Evolutionary conservation across 768 basidiomycete genomes (phyloP).

Genomic region (Hydnomerulius pinastri): DNA sequence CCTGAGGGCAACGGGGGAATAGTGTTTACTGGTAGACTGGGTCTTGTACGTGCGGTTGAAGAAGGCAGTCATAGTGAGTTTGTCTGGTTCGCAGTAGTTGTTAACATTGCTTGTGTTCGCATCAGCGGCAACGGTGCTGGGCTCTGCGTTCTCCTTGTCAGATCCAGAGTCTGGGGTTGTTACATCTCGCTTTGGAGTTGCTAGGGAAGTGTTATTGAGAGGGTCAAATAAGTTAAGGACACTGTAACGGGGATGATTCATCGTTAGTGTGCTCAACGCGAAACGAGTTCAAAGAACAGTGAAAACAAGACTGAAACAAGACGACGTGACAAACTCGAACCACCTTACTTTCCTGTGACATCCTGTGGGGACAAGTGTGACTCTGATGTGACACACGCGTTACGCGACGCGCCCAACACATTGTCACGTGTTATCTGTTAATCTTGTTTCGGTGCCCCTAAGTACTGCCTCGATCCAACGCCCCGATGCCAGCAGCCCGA

Average conservation of each 20-base stretch:
- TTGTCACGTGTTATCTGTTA: slow-evolving; percentile 12
- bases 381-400: slow-evolving; percentile 8
- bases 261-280: too few species aligned
- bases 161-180: slow-evolving; percentile 27
- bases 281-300: background rate
- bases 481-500: too few species aligned
- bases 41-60: slow-evolving; percentile 30
- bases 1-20: slow-evolving; percentile 17
- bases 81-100: slow-evolving; percentile 28
- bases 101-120: background rate
- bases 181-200: slow-evolving; percentile 28
- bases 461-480: too few species aligned
- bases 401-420: background rate
- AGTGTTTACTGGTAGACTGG: slow-evolving; percentile 6
- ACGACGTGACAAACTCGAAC: slow-evolving; percentile 7
- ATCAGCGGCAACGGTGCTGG: too few species aligned
- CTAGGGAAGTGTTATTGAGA: slow-evolving; percentile 15
- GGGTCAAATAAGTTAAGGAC: slow-evolving; percentile 36
- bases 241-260: slow-evolving; percentile 29
- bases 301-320: background rate
- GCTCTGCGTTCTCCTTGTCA: slow-evolving; percentile 19
- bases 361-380: too few species aligned
- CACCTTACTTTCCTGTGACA: background rate
- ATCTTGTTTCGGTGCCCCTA: too few species aligned
- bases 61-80: slow-evolving; percentile 36